phyloP scores from a whole-genome alignment of 192 early-diverging fungal species.

The Backusella parvicylindrica region DNA sequence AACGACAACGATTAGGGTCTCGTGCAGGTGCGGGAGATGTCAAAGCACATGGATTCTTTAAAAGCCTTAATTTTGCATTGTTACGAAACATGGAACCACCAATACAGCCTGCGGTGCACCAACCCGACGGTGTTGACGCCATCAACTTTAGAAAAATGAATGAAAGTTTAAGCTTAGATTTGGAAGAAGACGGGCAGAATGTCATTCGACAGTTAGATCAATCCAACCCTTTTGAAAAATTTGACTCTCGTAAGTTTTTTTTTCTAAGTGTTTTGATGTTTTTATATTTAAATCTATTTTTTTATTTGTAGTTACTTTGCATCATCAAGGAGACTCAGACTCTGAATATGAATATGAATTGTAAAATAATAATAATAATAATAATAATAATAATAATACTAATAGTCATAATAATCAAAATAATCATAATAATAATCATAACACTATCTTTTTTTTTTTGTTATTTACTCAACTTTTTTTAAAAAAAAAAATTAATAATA shows the following conservation, averaged over 20 bases:
- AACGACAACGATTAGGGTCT: conserved; percentile 81
- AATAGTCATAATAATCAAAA: too few species aligned
- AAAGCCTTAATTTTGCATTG: conserved; percentile 88
- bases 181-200: conserved; percentile 54
- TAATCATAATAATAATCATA: too few species aligned
- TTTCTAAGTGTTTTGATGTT: background rate
- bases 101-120: conserved; percentile 61
- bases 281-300: conserved; percentile 4
- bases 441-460: too few species aligned
- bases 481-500: too few species aligned
- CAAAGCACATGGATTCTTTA: conserved; percentile 91
- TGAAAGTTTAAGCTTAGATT: conserved; percentile 64
- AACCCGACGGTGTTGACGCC: conserved; percentile 59
- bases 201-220: conserved; percentile 7
- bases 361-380: background rate
- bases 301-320: conserved; percentile 47
- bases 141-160: conserved; percentile 63
- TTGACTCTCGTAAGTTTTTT: conserved; percentile 45
- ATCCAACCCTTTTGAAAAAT: conserved; percentile 58
- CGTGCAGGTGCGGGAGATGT: conserved; percentile 90
- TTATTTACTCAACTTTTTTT: too few species aligned
- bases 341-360: conserved; percentile 21
- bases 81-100: conserved; percentile 83
- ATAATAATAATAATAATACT: background rate
- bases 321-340: conserved; percentile 56